Conservation (phyloP, 352 stramenopile genomes). For the Globisporangium uncinulatum region DNA sequence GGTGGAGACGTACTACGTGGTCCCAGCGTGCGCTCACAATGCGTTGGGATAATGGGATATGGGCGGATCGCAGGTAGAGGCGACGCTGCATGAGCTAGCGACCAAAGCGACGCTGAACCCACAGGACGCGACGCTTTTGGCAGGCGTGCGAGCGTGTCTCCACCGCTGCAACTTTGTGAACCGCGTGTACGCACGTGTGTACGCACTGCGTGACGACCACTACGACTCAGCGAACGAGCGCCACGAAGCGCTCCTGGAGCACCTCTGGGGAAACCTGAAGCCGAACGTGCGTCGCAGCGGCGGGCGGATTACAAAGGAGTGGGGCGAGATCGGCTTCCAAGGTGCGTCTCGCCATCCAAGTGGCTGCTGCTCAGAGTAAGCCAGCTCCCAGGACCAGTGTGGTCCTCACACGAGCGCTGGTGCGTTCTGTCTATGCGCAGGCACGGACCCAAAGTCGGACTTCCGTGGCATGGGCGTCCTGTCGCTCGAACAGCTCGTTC, state of each 20-base stretch:
- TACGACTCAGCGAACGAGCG: conserved; percentile 60
- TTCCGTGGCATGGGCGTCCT: conserved; percentile 82
- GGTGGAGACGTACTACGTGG: not conserved
- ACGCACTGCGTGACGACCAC: conserved; percentile 52
- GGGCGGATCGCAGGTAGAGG: conserved; percentile 32
- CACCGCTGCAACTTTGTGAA: conserved; percentile 75
- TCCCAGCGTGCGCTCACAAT: not conserved
- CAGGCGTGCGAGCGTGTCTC: conserved; percentile 62
- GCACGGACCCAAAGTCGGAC: conserved; percentile 80
- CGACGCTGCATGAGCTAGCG: conserved; percentile 48
- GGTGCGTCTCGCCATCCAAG: conserved; percentile 18
- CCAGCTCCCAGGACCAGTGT: too few species aligned
- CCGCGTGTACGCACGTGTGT: conserved; percentile 46
- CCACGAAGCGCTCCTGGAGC: conserved; percentile 78
- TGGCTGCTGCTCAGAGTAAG: too few species aligned
- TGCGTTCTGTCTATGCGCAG: conserved; percentile 15
- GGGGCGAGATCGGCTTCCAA: conserved; percentile 86
- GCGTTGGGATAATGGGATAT: not conserved
- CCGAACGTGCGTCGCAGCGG: conserved; percentile 64
- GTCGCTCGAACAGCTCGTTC: conserved; percentile 66
- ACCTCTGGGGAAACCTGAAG: conserved; percentile 77
- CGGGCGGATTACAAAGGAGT: conserved; percentile 83
- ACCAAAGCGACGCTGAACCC: conserved; percentile 42
- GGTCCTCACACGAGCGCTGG: not conserved
- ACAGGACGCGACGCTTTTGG: conserved; percentile 46